These are phyloP conservation scores for Morella rubra DNA, from an alignment of 306 rosid genomes.

Conservation along the genomic window DNA sequence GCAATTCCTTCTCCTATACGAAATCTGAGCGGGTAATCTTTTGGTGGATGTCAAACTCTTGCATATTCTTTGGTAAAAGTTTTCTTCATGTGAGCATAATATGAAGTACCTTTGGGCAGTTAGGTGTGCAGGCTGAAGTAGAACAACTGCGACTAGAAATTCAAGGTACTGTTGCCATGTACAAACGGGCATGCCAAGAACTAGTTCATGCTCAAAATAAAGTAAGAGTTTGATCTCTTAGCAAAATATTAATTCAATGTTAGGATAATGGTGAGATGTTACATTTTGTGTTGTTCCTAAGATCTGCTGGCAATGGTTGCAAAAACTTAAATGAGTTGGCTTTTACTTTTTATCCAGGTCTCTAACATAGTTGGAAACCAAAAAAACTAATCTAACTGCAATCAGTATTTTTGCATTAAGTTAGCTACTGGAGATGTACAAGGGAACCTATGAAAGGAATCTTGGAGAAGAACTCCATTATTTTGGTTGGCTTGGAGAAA, in stretches of 20 bases:
- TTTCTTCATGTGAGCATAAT: neutral
- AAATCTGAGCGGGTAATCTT: conserved; percentile 53
- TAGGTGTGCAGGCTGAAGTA: conserved; percentile 49
- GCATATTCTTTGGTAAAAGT: neutral
- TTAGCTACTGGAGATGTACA: conserved; percentile 20
- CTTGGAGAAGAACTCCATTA: conserved; percentile 16
- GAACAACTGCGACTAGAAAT: conserved; percentile 69
- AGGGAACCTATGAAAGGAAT: conserved; percentile 19
- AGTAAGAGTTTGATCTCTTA: conserved; percentile 48
- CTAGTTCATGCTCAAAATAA: conserved; percentile 67
- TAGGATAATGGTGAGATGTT: conserved; percentile 36
- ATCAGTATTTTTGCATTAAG: conserved; percentile 7
- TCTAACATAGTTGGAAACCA: conserved; percentile 1
- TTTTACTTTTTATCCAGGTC: neutral
- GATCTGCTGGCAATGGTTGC: conserved; percentile 3
- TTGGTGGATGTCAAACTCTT: neutral
- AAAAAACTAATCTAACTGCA: conserved; percentile 7
- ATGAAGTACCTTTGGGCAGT: conserved; percentile 39
- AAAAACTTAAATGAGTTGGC: neutral
- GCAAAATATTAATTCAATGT: neutral
- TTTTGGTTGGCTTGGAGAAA: conserved; percentile 12
- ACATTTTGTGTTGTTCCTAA: conserved; percentile 17
- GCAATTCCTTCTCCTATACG: conserved; percentile 45
- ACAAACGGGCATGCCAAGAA: conserved; percentile 72
- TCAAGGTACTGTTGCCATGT: conserved; percentile 70